Base-by-base conservation (phyloP, 2,329 filamentous ascomycete genomes). In the Coniochaeta sp. region DNA sequence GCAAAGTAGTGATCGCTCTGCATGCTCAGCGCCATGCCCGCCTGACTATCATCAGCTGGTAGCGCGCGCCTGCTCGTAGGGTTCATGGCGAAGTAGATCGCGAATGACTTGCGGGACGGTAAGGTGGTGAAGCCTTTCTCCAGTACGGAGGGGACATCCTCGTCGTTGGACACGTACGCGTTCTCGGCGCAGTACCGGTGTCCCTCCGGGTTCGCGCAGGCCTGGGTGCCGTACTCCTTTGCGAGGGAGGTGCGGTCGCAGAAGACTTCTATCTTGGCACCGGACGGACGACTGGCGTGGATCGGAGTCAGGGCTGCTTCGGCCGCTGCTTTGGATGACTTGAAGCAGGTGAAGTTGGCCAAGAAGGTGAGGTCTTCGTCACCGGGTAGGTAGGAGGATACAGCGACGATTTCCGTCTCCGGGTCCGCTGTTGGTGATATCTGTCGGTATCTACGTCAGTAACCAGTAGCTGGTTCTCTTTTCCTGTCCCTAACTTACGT, bases 1-100 rank as follows among this genome's bases (percentile, higher is more conserved):
- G 81, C 79, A 65, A 84, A 79, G 67, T 84, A 84, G 66, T 84
- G 81, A 64, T 84, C 81, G 0, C 74, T 76, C 59, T 83, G 80
- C 76, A 83, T 76, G 31, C 75, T 79, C 16, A 83, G 69, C 3
- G 81, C 81, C 81, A 84, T 84, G 78, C 68, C 33, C 62, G 52
- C 50, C 11, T 52, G 31, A 3, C 26, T 59, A 43, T 50, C 58
- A n/a, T 4, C 75, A 59, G 73, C 74, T 3, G 70, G 69, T 12
- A 17, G 24, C 7, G 74, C 38, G 3, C 74, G 68, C 28, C 73
- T 69, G 44, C 76, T 80, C 31, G 73, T 74, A 0, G 81, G 81
- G 33, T 71, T 72, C 80, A 84, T 83, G 11, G 76, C 66, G 64
- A 75, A 81, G 74, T 79, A 84, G 12, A 84, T 68, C 1, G 78